Percentiles rank a stretch among this genome's conserved stretches.
Conservation (phyloP, 2,329 filamentous ascomycete genomes). For the Pseudogymnoascus verrucosus region DNA sequence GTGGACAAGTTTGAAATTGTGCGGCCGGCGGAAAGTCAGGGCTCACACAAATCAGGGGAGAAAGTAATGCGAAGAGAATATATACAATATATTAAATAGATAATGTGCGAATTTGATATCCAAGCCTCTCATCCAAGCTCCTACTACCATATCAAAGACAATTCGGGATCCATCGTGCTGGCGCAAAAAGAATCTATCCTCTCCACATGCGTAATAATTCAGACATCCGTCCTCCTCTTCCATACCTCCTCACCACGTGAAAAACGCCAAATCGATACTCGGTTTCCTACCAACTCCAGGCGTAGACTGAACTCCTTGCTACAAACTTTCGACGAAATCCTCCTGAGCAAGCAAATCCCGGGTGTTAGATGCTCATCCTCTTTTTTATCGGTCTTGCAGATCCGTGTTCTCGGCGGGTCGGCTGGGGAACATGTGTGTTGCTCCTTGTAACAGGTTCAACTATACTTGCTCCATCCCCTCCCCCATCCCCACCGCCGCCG, state of each 20-base stretch:
- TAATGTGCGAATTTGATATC: background rate
- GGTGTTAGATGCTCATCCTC: background rate
- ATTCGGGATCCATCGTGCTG: background rate
- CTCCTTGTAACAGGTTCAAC: slow-evolving; percentile 3
- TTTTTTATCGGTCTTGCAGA: background rate
- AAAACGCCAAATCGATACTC: background rate
- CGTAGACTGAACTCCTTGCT: background rate
- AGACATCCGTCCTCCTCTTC: background rate
- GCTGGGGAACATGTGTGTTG: slow-evolving; percentile 2
- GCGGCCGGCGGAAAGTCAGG: background rate
- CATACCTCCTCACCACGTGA: background rate
- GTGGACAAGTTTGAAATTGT: background rate
- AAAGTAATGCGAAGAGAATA: background rate
- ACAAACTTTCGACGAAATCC: background rate
- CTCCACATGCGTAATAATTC: background rate
- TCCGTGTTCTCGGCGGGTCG: background rate
- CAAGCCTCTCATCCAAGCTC: background rate
- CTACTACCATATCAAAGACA: background rate
- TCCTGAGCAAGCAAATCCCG: background rate
- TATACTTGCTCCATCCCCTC: background rate
- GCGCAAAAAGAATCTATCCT: background rate
- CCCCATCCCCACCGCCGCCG: background rate
- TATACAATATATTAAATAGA: slow-evolving; percentile 3
- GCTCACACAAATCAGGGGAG: background rate
- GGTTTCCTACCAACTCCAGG: background rate